Conservation (phyloP, 1,284 basidiomycete genomes). For the Porogramme epimiltina region DNA sequence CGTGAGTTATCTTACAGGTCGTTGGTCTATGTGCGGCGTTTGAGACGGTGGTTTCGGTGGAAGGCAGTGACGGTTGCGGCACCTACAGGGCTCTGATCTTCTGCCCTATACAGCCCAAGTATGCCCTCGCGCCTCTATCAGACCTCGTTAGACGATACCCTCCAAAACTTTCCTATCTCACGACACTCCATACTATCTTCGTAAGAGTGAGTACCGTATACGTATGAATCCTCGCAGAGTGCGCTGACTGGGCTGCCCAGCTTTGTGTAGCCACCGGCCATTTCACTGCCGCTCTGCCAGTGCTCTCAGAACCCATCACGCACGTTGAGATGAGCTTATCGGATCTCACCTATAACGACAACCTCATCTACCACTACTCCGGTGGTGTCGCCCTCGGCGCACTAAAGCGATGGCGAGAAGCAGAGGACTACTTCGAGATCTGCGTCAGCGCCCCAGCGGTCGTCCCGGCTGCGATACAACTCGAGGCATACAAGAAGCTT, state of each 20-base stretch:
- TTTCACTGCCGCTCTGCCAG: conserved; percentile 55
- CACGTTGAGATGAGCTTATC: conserved; percentile 52
- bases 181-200: conserved; percentile 68
- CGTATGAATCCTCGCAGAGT: background rate
- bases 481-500: conserved; percentile 86
- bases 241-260: background rate
- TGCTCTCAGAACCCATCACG: conserved; percentile 61
- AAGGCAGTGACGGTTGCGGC: background rate
- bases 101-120: conserved; percentile 30
- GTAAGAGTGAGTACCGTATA: conserved; percentile 26
- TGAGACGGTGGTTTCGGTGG: background rate
- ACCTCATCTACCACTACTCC: conserved; percentile 76
- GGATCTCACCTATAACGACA: conserved; percentile 72
- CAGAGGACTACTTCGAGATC: conserved; percentile 77
- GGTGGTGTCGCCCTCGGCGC: conserved; percentile 66
- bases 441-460: conserved; percentile 73
- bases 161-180: conserved; percentile 58
- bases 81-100: background rate
- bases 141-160: conserved; percentile 64
- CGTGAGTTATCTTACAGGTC: conserved; percentile 18
- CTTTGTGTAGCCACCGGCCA: conserved; percentile 50
- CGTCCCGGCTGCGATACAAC: conserved; percentile 68
- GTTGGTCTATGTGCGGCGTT: background rate
- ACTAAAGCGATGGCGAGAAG: conserved; percentile 62
- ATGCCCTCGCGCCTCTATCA: conserved; percentile 58